Base-by-base conservation (phyloP, 441 rosid genomes). In the Metrosideros polymorpha region DNA sequence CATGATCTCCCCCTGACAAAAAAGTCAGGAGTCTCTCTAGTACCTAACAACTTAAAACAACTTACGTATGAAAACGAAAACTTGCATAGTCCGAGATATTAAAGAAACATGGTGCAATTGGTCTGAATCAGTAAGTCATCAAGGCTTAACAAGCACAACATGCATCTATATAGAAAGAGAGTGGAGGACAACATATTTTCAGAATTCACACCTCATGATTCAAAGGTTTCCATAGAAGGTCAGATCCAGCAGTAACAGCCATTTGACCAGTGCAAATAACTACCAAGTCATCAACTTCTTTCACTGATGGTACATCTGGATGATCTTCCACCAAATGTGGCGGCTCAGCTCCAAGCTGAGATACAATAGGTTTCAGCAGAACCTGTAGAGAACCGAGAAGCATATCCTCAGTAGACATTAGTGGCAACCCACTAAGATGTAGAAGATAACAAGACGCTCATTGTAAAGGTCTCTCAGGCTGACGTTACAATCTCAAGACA, bases 181-280 rank as follows among this genome's bases (percentile, higher is more conserved):
- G 25, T n/a, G 19, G n/a, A 83, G 54, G 25, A 52, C 27, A 83
- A 30, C 42, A 30, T 18, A 9, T 83, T 30, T 35, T 83, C 47
- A 18, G 42, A 10, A 84, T 86, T 84, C 86, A 84, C 87, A 96
- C 99, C 99, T 98, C 99, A 75, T 96, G 99, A 90, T 96, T 98
- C 89, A 98, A 87, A 7, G 99, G 96, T 87, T 97, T 95, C 98
- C 99, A 98, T 42, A 97, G 93, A 86, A 97, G 97, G 91, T 98
- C 99, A 76, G 95, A 90, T 88, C 98, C 99, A 15, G 98, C 93
- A 77, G 98, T 90, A 86, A 94, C 95, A 57, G 99, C 98, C 99
- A 98, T 96, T 91, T 98, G 99, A 89, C 99, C 99, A 25, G 94
- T 90, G 92, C 99, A 97, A 75, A 87, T 85, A 66, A 98, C 96